Evolutionary conservation across 2,329 filamentous ascomycete genomes (phyloP), one percentile per base, ranked within the genome.

Genomic region (Tolypocladium sp.): DNA sequence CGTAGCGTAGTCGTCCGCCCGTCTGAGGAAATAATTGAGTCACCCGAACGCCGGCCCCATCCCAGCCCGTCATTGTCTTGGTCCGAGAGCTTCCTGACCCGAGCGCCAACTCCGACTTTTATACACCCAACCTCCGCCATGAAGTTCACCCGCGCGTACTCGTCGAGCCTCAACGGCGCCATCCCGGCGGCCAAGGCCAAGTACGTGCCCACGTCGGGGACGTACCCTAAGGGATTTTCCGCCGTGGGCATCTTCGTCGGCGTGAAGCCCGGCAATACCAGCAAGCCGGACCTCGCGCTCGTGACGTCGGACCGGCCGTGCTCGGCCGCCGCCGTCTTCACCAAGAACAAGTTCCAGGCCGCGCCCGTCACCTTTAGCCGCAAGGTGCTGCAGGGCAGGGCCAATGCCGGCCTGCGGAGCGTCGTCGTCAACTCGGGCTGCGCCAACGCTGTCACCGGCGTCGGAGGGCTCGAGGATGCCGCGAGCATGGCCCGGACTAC

Each of bases 271-370:
- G 87, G 87, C 64, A 97, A 97, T 76, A 96, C 90, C 56, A 89
- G 85, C 63, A 92, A 92, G 74, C 92, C 93, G 38, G 94, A 99
- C 72, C 83, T 99, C 56, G 91, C 92, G 41, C 82, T 99, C 65
- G 83, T 99, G 63, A 87, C 88, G 22, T 97, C 94, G 8, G 91
- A 96, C 68, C 82, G 81, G 57, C 91, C 92, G 58, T 97, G 92
- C 73, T 83, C 90, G 8, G 92, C 89, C 12, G 91, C 92, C 0
- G 94, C 92, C 8, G 92, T 97, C 53, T 97, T 97, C 77, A 99
- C 94, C 58, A 95, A 92, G 74, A 99, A 99, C 79, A 92, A 93
- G 74, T 99, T 99, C 77, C 92, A 97, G 75, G 94, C 94, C 22
- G 94, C 94, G 13, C 94, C 94, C 6, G 93, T 99, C 52, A 91